Evolutionary conservation across 2,329 filamentous ascomycete species (phyloP).

Genomic region (Arachnomyces sp.): DNA sequence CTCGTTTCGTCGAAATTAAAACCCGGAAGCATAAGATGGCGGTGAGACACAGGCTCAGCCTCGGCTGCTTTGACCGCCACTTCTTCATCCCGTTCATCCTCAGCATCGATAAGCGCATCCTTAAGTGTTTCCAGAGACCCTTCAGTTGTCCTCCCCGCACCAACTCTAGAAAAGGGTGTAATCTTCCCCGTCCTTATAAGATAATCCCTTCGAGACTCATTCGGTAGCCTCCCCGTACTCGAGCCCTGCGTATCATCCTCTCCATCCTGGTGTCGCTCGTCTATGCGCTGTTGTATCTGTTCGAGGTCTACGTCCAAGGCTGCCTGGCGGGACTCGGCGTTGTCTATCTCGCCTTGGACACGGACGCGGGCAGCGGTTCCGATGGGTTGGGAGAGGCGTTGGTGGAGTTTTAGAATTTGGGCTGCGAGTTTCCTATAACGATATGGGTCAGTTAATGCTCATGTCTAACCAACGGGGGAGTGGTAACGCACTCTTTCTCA

Average conservation of each 20-base stretch:
- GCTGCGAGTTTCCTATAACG: constrained; percentile 49
- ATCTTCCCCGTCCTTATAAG: constrained; percentile 95
- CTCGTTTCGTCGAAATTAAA: constrained; percentile 49
- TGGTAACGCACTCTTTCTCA: constrained; percentile 36
- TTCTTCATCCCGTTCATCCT: constrained; percentile 54
- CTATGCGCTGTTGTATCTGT: constrained; percentile 74
- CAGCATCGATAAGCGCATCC: constrained; percentile 71
- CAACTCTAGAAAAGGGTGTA: constrained; percentile 82
- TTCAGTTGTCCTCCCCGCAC: constrained; percentile 45
- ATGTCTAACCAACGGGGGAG: neutral
- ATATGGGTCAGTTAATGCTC: no score
- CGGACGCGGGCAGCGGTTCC: constrained; percentile 43
- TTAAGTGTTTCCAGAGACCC: constrained; percentile 62
- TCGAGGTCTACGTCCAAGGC: constrained; percentile 62
- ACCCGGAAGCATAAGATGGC: constrained; percentile 63
- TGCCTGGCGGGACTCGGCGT: constrained; percentile 56
- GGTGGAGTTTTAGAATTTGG: constrained; percentile 54
- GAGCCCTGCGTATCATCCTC: constrained; percentile 37
- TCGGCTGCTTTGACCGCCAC: constrained; percentile 38
- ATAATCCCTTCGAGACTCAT: constrained; percentile 79
- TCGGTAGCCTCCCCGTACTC: constrained; percentile 52
- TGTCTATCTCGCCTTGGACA: constrained; percentile 50
- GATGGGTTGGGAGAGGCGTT: constrained; percentile 48
- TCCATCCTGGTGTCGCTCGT: constrained; percentile 57
- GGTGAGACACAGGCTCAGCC: constrained; percentile 52